Conservation (phyloP, 371 early-diverging fungal genomes). For the Apophysomyces variabilis region DNA sequence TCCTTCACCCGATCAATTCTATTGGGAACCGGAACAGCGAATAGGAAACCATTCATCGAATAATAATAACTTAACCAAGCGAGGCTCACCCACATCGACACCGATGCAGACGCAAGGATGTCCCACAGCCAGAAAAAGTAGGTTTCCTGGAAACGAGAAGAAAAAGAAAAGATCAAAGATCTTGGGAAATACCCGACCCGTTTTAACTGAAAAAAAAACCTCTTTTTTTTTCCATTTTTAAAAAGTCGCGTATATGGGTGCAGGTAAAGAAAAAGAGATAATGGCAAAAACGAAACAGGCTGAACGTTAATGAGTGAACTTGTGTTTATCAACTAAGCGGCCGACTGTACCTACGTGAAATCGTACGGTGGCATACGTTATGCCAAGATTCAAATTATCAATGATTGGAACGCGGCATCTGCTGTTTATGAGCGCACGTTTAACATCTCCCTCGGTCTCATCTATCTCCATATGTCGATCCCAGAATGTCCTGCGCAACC, state of each 20-base stretch:
- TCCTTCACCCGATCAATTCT: constrained; percentile 2
- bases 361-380: constrained; percentile 58
- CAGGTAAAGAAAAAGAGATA: constrained; percentile 21
- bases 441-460: constrained; percentile 86
- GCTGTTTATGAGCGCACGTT: constrained; percentile 90
- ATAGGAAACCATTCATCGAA: constrained; percentile 15
- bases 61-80: constrained; percentile 20
- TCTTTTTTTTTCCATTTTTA: neutral
- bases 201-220: no score
- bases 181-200: no score
- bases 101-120: constrained; percentile 31
- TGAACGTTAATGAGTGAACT: neutral
- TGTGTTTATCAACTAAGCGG: constrained; percentile 40
- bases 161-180: no score
- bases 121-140: constrained; percentile 28
- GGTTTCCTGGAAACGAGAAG: neutral
- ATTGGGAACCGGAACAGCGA: constrained; percentile 20
- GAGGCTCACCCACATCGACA: constrained; percentile 13
- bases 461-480: constrained; percentile 75
- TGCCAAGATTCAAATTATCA: constrained; percentile 73
- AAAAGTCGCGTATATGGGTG: constrained; percentile 46
- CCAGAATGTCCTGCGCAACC: constrained; percentile 60
- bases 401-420: constrained; percentile 78
- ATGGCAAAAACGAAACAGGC: neutral
- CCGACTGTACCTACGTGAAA: constrained; percentile 79